Percentiles rank a stretch among this genome's conserved stretches.
phyloP scores from a whole-genome alignment of 1,284 basidiomycete genomes.

The Apiotrichum veenhuisii region DNA sequence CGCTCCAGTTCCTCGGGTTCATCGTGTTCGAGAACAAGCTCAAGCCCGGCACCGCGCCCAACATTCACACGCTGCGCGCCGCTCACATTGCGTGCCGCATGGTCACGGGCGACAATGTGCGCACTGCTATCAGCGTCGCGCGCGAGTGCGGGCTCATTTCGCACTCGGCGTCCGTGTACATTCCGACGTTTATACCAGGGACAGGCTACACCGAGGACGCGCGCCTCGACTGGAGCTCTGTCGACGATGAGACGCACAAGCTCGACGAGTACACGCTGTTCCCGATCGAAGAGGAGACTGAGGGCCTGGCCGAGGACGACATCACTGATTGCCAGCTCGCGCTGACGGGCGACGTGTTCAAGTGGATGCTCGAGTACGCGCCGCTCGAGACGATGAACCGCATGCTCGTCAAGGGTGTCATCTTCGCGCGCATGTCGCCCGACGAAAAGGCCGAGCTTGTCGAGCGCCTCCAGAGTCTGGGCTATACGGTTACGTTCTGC shows the following conservation, averaged over 20 bases:
- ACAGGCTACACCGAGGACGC: constrained; percentile 64
- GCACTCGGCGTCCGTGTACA: constrained; percentile 86
- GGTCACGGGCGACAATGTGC: constrained; percentile 97
- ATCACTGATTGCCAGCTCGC: constrained; percentile 79
- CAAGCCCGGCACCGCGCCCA: constrained; percentile 87
- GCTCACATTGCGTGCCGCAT: constrained; percentile 94
- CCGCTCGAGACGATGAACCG: constrained; percentile 89
- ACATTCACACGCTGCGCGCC: constrained; percentile 79
- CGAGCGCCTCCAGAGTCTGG: constrained; percentile 84
- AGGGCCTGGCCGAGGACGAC: constrained; percentile 64
- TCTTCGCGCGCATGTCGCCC: constrained; percentile 98
- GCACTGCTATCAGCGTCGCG: constrained; percentile 95
- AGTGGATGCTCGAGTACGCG: constrained; percentile 97
- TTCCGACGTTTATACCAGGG: constrained; percentile 77
- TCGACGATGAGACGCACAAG: constrained; percentile 82
- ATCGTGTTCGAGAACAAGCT: constrained; percentile 99
- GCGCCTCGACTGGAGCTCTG: constrained; percentile 82
- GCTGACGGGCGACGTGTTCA: constrained; percentile 94
- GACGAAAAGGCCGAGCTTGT: constrained; percentile 99
- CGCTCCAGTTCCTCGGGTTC: constrained; percentile 86
- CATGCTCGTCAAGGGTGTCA: constrained; percentile 97
- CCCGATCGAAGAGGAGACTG: constrained; percentile 61
- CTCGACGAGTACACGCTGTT: constrained; percentile 86
- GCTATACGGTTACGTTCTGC: constrained; percentile 97
- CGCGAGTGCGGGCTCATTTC: constrained; percentile 89